Evolutionary conservation across 768 basidiomycete genomes (phyloP).

Genomic region (Dendrothele bispora): DNA sequence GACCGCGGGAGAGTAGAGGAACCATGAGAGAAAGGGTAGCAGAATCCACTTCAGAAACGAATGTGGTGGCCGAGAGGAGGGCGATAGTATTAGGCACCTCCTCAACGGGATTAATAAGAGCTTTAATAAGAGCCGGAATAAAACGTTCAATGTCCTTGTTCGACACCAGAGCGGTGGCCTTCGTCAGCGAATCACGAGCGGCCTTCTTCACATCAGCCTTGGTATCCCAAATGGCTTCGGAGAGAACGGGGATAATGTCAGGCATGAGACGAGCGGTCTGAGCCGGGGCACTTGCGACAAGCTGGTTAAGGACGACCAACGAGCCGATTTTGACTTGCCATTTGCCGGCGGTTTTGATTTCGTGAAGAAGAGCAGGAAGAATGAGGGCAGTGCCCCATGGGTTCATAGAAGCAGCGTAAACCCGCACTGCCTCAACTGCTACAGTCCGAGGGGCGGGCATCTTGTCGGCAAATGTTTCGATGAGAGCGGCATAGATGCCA

Average conservation of each 20-base stretch:
- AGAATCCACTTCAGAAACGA: conserved; percentile 99
- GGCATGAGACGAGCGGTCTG: conserved; percentile 91
- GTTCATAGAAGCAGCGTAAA: conserved; percentile 76
- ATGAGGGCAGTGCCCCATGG: conserved; percentile 84
- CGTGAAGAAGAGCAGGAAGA: conserved; percentile 85
- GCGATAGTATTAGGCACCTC: conserved; percentile 95
- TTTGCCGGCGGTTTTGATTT: conserved; percentile 95
- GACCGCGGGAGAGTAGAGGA: conserved; percentile 91
- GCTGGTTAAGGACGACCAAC: conserved; percentile 79
- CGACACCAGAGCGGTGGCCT: conserved; percentile 90
- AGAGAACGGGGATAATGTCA: conserved; percentile 90
- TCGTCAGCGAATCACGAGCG: conserved; percentile 90
- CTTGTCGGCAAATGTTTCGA: conserved; percentile 95
- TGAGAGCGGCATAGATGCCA: conserved; percentile 81
- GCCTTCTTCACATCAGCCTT: conserved; percentile 99
- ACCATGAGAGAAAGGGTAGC: conserved; percentile 98
- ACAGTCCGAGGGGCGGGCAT: conserved; percentile 83
- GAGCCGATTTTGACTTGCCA: conserved; percentile 96
- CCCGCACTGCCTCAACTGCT: conserved; percentile 80
- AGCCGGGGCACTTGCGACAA: conserved; percentile 76
- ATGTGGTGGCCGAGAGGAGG: conserved; percentile 96
- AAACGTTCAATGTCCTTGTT: conserved; percentile 99
- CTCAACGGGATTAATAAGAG: conserved; percentile 98
- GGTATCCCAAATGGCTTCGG: conserved; percentile 98
- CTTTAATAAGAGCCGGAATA: conserved; percentile 97